Base-by-base conservation (phyloP, 2,329 filamentous ascomycete genomes). In the Tothia fuscella region DNA sequence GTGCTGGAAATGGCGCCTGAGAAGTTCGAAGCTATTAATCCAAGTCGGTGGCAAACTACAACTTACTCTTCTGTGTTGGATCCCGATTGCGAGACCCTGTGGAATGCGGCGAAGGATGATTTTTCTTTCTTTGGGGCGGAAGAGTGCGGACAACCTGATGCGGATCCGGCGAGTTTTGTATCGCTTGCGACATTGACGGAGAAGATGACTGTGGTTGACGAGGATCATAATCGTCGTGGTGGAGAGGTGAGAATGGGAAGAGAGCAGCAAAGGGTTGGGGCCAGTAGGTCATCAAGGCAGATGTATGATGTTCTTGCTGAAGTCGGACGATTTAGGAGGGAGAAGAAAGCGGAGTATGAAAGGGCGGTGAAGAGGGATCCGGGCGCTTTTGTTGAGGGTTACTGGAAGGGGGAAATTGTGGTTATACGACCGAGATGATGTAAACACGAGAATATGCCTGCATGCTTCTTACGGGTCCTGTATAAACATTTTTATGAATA, bases 371-470 rank as follows among this genome's bases (percentile, higher is more conserved):
- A 21, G 24, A 16, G 21, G 38, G 59, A 57, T 12, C 22, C 16
- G 21, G 53, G 63, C 3, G 54, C 56, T 16, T 53, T 56, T 12
- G 64, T 75, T 0, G 70, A 74, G 43, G 74, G 74, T 0, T 66
- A 73, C 47, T 79, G 75, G 75, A 65, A 69, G 22, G 75, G 75
- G 5, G 62, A 73, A 25, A 66, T 79, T 19, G 71, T 71, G 41
- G 64, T 78, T 22, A 59, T 78, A n/a, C 59, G 72, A n/a, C 56
- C 57, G 17, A 21, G 35, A 37, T 17, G 13, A n/a, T 37, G 35
- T 25, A 12, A 26, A n/a, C n/a, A n/a, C n/a, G n/a, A n/a, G n/a
- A n/a, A n/a, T n/a, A n/a, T n/a, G n/a, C n/a, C n/a, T n/a, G n/a
- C n/a, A n/a, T n/a, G n/a, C n/a, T n/a, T n/a, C n/a, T n/a, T n/a